Conservation (phyloP, 805 yeast genomes). For the Millerozyma acaciae region DNA sequence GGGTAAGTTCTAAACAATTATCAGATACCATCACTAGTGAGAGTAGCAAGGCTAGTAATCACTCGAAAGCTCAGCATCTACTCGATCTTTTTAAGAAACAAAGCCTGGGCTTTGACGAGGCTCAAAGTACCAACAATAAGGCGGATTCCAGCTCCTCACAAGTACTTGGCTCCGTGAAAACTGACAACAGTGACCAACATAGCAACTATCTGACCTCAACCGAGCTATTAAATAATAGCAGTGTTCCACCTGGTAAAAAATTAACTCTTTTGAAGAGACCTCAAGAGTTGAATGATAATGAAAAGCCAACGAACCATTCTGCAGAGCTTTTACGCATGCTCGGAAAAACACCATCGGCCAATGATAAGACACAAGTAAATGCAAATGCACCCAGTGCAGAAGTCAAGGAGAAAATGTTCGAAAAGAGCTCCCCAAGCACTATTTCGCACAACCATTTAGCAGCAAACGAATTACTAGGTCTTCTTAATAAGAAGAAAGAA, state of each 20-base stretch:
- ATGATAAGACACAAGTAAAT: neutral
- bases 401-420: conserved; percentile 1
- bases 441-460: neutral
- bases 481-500: conserved; percentile 10
- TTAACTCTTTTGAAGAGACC: conserved; percentile 27
- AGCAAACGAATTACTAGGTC: conserved; percentile 14
- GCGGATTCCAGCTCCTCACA: too few species aligned
- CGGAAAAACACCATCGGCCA: conserved; percentile 1
- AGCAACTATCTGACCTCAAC: conserved; percentile 18
- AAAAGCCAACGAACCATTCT: neutral
- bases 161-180: neutral
- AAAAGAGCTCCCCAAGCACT: neutral
- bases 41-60: conserved; percentile 18
- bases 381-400: neutral
- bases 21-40: too few species aligned
- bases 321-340: conserved; percentile 5
- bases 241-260: conserved; percentile 12
- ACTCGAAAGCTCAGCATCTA: conserved; percentile 29
- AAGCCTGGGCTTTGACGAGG: too few species aligned
- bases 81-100: conserved; percentile 25
- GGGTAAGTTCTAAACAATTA: too few species aligned
- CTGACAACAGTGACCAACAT: neutral
- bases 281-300: neutral
- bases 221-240: conserved; percentile 17
- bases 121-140: neutral